A percentile compares a stretch with the other conserved stretches of the same genome.
phyloP scores from a whole-genome alignment of 345 rosid species.

The Physaria fendleri region DNA sequence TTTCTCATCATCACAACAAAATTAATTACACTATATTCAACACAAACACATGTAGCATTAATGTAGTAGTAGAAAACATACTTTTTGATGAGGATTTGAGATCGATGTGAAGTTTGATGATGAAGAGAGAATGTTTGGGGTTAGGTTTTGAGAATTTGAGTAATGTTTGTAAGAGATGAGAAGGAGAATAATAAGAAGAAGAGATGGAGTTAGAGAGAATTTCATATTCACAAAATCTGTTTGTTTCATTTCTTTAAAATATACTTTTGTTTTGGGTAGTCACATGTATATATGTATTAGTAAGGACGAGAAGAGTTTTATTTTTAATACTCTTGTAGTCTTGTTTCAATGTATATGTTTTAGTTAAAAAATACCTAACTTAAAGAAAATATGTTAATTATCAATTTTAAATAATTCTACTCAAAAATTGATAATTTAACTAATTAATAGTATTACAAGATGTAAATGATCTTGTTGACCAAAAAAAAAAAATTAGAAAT shows the following conservation, averaged over 20 bases:
- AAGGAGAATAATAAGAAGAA: slow-evolving; percentile 3
- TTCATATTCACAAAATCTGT: slow-evolving; percentile 6
- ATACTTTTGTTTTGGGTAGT: background rate
- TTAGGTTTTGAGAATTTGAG: background rate
- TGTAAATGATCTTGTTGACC: too few relatives aligned
- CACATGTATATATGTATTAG: background rate
- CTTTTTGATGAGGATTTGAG: background rate
- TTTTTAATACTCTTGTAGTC: too few relatives aligned
- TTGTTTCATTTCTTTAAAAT: background rate
- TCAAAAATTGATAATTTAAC: too few relatives aligned
- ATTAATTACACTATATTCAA: background rate
- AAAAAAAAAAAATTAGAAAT: too few relatives aligned
- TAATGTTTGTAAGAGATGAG: background rate
- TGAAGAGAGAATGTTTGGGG: background rate
- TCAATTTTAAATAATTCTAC: too few relatives aligned
- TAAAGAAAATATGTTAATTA: too few relatives aligned
- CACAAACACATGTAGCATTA: background rate
- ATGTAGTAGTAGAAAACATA: background rate
- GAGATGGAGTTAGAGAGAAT: slow-evolving; percentile 1
- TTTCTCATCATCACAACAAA: slow-evolving; percentile 13
- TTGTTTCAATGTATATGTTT: too few relatives aligned
- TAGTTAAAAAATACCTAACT: too few relatives aligned
- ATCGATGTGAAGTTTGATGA: slow-evolving; percentile 12
- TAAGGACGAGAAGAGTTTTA: background rate
- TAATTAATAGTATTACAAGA: too few relatives aligned